Base-by-base conservation (phyloP, 2,329 filamentous ascomycete genomes). In the Immersiporthe knoxdaviesiana region DNA sequence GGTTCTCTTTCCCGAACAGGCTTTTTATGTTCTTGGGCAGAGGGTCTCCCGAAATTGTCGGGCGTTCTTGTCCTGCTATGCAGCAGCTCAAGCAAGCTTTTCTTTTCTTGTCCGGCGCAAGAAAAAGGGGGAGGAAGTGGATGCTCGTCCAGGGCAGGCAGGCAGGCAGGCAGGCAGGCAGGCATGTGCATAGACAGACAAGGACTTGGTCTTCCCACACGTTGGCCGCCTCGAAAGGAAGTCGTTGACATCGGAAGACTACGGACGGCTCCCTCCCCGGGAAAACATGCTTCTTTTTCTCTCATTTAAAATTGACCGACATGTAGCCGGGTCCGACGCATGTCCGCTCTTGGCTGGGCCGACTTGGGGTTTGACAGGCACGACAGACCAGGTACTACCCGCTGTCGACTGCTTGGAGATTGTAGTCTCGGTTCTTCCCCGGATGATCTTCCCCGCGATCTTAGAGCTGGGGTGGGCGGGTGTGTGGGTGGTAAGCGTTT, bases 1-100 rank as follows among this genome's bases (percentile, higher is more conserved):
- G 10, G 11, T 69, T 71, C 54, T 69, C 44, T 67, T 61, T 54
- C 47, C 59, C 12, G n/a, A 44, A 14, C 64, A 16, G 39, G 27
- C 21, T 35, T 39, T 61, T n/a, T n/a, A n/a, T n/a, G n/a, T n/a
- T 27, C 47, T 56, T 65, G 59, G 59, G 18, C 35, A 24, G n/a
- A 30, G 14, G 1, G 37, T 44, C 37, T 62, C 35, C 44, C 35
- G 35, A 4, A 37, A 41, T 21, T 30, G 37, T n/a, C 39, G 14
- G 24, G 7, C 39, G n/a, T 27, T 27, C 5, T 44, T 6, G 44
- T n/a, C 44, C 44, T 59, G 54, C 54, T 58, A 3, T 7, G 21
- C n/a, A 14, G 24, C 50, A 24, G 8, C 4, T 18, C 44, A 10
- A 47, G 50, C n/a, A 27, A 27, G 12, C 10, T 54, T 56, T 18